Base-by-base conservation (phyloP, 169 alveolate species). In the Eimeria nieschulzi region DNA sequence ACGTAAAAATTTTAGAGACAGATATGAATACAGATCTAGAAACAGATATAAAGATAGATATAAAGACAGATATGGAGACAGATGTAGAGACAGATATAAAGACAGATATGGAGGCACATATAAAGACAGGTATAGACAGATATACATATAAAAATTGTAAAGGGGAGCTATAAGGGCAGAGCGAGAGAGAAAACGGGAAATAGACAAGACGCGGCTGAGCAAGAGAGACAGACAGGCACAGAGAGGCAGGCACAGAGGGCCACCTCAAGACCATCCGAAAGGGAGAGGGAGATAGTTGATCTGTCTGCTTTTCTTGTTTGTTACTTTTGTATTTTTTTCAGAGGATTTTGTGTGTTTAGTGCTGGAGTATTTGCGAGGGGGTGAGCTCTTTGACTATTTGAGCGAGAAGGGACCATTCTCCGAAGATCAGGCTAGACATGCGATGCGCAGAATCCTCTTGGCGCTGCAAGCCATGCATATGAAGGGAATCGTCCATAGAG, bases 401-500 rank as follows among this genome's bases (percentile, higher is more conserved):
- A 94, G 91, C 10, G 92, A 93, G 75, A 91, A 92, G 66, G 97
- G 97, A 3, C 95, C 95, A 23, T 92, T 94, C 91, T 64, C 95
- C 15, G 98, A 97, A 93, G 94, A 95, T 61, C 94, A 95, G 83
- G 98, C 97, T 19, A 91, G 95, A 53, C 90, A 78, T 53, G 95
- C 96, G 25, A 95, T 96, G 87, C 83, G 94, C 54, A 95, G 96
- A 46, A 93, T 96, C 0, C 82, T 97, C n/a, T 63, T 92, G 75
- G 97, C 97, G 13, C 93, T 96, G 21, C 95, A 95, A 21, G 94
- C 95, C 92, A 93, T 97, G 72, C 97, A 96, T 86, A 75, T 91
- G 59, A 92, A 92, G 73, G 96, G 95, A 26, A 91, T 97, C 54
- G 96, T 96, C 17, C 98, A 97, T 80, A 90, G 98, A 61, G 99